phyloP scores from a whole-genome alignment of 331 rosid species.

The Phaseolus coccineus region DNA sequence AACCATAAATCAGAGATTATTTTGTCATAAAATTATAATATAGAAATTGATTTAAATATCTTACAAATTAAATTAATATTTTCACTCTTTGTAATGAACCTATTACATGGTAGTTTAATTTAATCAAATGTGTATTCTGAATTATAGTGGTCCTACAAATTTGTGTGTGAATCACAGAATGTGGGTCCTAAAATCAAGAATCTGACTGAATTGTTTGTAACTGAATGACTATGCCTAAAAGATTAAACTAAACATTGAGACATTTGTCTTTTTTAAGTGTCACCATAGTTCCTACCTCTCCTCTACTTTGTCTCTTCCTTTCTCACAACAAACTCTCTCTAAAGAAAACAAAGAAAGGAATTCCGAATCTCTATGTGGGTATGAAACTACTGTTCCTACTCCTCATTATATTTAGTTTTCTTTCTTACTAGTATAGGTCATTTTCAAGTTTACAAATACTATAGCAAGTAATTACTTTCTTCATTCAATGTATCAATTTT shows the following conservation, averaged over 20 bases:
- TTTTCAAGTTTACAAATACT: slow-evolving; percentile 20
- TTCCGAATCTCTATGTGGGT: slow-evolving; percentile 28
- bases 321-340: slow-evolving; percentile 11
- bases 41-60: too few relatives aligned
- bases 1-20: too few relatives aligned
- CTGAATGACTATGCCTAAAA: slow-evolving; percentile 39
- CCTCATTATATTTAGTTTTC: slow-evolving; percentile 20
- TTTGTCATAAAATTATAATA: too few relatives aligned
- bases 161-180: slow-evolving; percentile 22
- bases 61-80: too few relatives aligned
- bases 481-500: slow-evolving; percentile 16
- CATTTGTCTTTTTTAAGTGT: slow-evolving; percentile 41
- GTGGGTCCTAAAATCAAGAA: slow-evolving; percentile 50
- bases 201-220: slow-evolving; percentile 41
- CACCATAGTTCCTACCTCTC: slow-evolving; percentile 38
- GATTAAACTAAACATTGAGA: slow-evolving; percentile 35
- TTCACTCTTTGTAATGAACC: too few relatives aligned
- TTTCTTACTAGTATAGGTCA: slow-evolving; percentile 36
- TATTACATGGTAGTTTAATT: too few relatives aligned
- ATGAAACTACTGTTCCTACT: slow-evolving; percentile 13
- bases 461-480: slow-evolving; percentile 32
- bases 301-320: slow-evolving; percentile 4
- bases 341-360: background rate
- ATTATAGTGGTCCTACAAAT: background rate
- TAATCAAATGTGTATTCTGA: background rate